Evolutionary conservation across 1,284 basidiomycete genomes (phyloP).

Genomic region (Trametes pubescens): DNA sequence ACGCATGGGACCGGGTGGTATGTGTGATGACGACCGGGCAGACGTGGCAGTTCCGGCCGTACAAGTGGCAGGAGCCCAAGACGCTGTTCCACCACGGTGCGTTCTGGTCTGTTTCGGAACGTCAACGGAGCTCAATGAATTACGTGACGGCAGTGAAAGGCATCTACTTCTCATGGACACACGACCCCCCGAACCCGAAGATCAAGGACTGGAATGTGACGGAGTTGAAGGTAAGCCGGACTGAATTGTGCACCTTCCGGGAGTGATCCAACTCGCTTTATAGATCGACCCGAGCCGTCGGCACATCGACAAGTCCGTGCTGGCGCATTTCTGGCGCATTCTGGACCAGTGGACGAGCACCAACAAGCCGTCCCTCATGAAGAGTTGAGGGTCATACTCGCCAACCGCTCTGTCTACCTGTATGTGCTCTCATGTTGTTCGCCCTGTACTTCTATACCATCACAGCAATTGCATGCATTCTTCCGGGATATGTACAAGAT

Average conservation of each 20-base stretch:
- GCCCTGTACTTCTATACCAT: slow-evolving; percentile 22
- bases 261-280: neutral
- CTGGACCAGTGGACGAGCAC: slow-evolving; percentile 86
- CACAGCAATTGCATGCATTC: slow-evolving; percentile 14
- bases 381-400: slow-evolving; percentile 34
- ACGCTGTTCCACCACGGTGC: slow-evolving; percentile 92
- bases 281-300: slow-evolving; percentile 90
- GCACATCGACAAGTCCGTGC: slow-evolving; percentile 95
- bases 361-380: slow-evolving; percentile 81
- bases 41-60: slow-evolving; percentile 96
- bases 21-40: slow-evolving; percentile 98
- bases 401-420: neutral
- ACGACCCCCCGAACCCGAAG: slow-evolving; percentile 87
- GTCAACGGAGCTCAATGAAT: too few relatives aligned
- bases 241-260: neutral
- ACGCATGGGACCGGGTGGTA: slow-evolving; percentile 95
- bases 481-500: neutral
- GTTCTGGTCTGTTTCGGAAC: slow-evolving; percentile 35
- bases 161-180: slow-evolving; percentile 92
- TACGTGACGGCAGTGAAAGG: slow-evolving; percentile 76
- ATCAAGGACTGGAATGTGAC: slow-evolving; percentile 98
- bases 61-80: slow-evolving; percentile 95
- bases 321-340: slow-evolving; percentile 94
- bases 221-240: slow-evolving; percentile 77
- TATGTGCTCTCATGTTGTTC: slow-evolving; percentile 16